Base-by-base conservation (phyloP, 768 basidiomycete genomes). In the Pleurotus eryngii region DNA sequence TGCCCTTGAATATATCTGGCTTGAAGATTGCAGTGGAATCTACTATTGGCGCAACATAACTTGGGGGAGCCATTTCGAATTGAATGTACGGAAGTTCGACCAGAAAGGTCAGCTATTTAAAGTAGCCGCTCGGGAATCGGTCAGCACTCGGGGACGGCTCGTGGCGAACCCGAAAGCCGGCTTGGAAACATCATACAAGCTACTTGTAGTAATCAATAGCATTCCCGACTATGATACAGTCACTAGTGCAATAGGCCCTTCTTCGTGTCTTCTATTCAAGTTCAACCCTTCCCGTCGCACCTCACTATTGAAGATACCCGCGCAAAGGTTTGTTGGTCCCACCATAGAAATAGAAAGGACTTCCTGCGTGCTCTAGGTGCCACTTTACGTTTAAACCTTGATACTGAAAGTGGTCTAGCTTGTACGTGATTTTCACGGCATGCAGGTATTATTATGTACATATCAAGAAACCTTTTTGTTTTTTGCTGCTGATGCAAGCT, bases 1-100 rank as follows among this genome's bases (percentile, higher is more conserved):
- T 97, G 59, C 90, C 93, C 60, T 86, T 84, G 83, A 96, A 96
- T 27, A 98, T 79, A 61, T 90, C 87, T 1, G 74, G 67, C 63
- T 84, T 86, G 80, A 96, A 98, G 55, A 90, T 74, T 42, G 80
- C 64, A 0, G 77, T 80, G 0, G 89, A 90, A 58, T 76, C 73
- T 26, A 74, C 73, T 17, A 79, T 66, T 0, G 86, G 80, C 22
- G 75, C 71, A 24, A 79, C 69, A 51, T 81, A 71, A 20, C 68
- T 65, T 58, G 63, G 56, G 12, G 77, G 67, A 5, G 82, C 62
- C 82, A 81, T 81, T 46, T 12, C 22, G 51, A 42, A 37, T n/a
- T 30, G 30, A 17, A 17, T 22, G 26, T 27, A 38, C 11, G 5
- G n/a, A 30, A 51, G 15, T 39, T 51, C n/a, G 12, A 8, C 11